phyloP scores from a whole-genome alignment of 805 yeast genomes.

The Nakazawaea siamensis region DNA sequence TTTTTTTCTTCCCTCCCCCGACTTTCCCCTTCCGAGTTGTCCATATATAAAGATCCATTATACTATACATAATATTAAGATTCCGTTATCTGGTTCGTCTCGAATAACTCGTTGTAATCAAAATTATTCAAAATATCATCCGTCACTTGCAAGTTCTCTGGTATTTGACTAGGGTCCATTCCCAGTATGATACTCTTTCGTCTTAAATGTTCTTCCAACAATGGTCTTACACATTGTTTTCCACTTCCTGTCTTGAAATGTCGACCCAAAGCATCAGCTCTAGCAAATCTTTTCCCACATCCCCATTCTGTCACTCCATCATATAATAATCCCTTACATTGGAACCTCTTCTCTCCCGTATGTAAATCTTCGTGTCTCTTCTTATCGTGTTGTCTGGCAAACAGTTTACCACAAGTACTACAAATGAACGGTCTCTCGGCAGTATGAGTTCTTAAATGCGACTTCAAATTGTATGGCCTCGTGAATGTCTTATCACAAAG shows the following conservation, averaged over 20 bases:
- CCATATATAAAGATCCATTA: too few relatives aligned
- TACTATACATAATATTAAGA: too few relatives aligned
- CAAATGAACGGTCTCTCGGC: constrained; percentile 76
- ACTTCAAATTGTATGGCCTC: constrained; percentile 85
- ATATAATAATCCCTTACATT: constrained; percentile 58
- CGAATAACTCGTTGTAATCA: constrained; percentile 9
- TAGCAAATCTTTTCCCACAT: constrained; percentile 70
- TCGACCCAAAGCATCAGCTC: constrained; percentile 72
- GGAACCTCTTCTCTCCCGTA: constrained; percentile 66
- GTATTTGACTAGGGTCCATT: neutral
- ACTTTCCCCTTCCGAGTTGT: neutral
- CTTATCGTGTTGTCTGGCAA: constrained; percentile 73
- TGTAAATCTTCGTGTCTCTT: constrained; percentile 73
- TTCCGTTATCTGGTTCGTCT: constrained; percentile 12
- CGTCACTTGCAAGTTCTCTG: neutral
- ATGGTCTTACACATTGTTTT: constrained; percentile 58
- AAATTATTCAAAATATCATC: constrained; percentile 8
- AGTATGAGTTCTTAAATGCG: constrained; percentile 87
- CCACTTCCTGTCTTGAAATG: constrained; percentile 80
- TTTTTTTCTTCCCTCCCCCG: neutral
- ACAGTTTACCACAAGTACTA: constrained; percentile 68
- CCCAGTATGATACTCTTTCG: constrained; percentile 10
- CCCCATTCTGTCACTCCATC: constrained; percentile 60
- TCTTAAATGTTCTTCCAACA: constrained; percentile 50
- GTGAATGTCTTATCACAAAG: constrained; percentile 84